phyloP scores from a whole-genome alignment of 495 filamentous ascomycete species.

The Aspergillus cristatus region DNA sequence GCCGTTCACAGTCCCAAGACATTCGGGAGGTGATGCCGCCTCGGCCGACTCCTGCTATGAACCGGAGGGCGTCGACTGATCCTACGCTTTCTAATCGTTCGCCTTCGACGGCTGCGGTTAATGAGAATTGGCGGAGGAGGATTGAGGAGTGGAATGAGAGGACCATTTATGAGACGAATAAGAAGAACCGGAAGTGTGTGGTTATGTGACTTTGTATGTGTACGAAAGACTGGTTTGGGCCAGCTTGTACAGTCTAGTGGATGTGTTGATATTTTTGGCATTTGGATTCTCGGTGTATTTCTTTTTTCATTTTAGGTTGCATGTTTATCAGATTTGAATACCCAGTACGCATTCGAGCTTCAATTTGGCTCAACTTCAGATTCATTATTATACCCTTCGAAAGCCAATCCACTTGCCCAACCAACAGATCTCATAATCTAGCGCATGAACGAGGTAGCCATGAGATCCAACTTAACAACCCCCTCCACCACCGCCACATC shows the following conservation, averaged over 20 bases:
- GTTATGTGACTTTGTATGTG: conserved; percentile 26
- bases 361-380: too few species aligned
- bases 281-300: too few species aligned
- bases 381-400: too few species aligned
- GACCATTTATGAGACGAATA: conserved; percentile 30
- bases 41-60: conserved; percentile 7
- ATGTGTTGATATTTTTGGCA: too few species aligned
- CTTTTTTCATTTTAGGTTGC: too few species aligned
- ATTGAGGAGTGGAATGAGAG: conserved; percentile 39
- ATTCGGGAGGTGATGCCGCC: conserved; percentile 2
- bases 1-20: conserved; percentile 13
- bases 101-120: conserved; percentile 15
- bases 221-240: too few species aligned
- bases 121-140: conserved; percentile 33
- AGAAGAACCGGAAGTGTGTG: conserved; percentile 27
- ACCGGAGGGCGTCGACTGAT: conserved; percentile 30
- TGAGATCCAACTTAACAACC: conserved; percentile 1
- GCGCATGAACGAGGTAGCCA: too few species aligned
- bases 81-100: conserved; percentile 22
- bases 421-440: too few species aligned
- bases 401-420: too few species aligned
- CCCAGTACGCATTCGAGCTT: too few species aligned
- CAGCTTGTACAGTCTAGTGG: too few species aligned
- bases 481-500: conserved; percentile 13
- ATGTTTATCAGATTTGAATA: too few species aligned